Percentiles rank a stretch among this genome's conserved stretches.
Conservation (phyloP, 208 protist species). For the Leishmania gerbilli region DNA sequence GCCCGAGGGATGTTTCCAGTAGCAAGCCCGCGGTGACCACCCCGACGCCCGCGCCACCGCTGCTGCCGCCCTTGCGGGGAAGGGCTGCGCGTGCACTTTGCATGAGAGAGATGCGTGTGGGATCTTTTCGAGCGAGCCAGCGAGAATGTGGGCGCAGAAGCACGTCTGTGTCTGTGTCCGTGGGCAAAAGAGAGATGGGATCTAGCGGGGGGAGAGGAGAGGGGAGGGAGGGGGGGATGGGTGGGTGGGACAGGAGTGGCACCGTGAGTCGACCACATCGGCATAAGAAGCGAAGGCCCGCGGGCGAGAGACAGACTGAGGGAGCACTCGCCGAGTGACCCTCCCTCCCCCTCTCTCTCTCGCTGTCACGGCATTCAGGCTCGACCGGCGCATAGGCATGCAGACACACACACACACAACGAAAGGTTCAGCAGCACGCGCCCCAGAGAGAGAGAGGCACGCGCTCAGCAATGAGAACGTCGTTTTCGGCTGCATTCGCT, state of each 20-base stretch:
- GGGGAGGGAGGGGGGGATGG: not conserved
- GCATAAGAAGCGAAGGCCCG: not conserved
- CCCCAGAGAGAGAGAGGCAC: too few species aligned
- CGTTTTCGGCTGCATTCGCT: too few species aligned
- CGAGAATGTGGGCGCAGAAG: not conserved
- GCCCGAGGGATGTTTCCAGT: slow-evolving; percentile 70
- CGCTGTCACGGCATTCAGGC: not conserved
- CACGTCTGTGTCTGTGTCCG: not conserved
- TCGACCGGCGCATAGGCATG: not conserved
- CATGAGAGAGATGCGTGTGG: not conserved
- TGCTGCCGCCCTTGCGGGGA: not conserved
- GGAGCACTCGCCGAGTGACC: not conserved
- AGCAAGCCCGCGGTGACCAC: slow-evolving; percentile 41
- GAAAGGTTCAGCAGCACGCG: too few species aligned
- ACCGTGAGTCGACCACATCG: not conserved
- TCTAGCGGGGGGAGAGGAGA: not conserved
- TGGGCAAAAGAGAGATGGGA: not conserved
- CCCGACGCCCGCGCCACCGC: not conserved
- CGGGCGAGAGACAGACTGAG: not conserved
- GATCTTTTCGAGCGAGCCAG: not conserved
- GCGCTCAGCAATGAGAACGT: too few species aligned
- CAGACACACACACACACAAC: not conserved
- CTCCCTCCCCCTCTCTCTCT: not conserved
- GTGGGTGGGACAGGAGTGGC: not conserved
- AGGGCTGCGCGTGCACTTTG: not conserved